Evolutionary conservation across 2,329 filamentous ascomycete species (phyloP).

Genomic region (Pseudocercospora musae): DNA sequence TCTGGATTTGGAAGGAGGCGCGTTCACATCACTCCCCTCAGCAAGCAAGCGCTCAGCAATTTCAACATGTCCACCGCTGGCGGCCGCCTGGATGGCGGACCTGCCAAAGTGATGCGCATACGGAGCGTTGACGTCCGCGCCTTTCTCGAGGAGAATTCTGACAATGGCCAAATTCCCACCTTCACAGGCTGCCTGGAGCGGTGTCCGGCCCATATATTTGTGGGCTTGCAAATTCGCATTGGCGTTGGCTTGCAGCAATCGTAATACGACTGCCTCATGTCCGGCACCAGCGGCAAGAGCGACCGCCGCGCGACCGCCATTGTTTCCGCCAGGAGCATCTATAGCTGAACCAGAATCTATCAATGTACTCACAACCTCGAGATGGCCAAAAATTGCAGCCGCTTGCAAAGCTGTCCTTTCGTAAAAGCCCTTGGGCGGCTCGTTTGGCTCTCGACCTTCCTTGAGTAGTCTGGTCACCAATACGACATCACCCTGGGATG

Average conservation of each 20-base stretch:
- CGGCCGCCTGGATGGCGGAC: conserved; percentile 20
- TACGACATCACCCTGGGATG: conserved; percentile 11
- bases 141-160: conserved; percentile 11
- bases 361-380: conserved; percentile 17
- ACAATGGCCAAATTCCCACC: conserved; percentile 17
- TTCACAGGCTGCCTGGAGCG: conserved; percentile 24
- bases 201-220: conserved; percentile 24
- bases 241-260: conserved; percentile 18
- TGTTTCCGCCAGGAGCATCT: conserved; percentile 23
- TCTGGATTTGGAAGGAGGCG: conserved; percentile 16
- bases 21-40: conserved; percentile 17
- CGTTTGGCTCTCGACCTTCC: conserved; percentile 16
- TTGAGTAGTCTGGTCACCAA: conserved; percentile 11
- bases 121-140: conserved; percentile 16
- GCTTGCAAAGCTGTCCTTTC: conserved; percentile 27
- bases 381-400: conserved; percentile 18
- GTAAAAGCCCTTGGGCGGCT: conserved; percentile 24
- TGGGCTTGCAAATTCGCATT: conserved; percentile 18
- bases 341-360: conserved; percentile 17
- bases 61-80: conserved; percentile 12
- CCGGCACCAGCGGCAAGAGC: conserved; percentile 21
- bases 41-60: conserved; percentile 18
- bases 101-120: conserved; percentile 17
- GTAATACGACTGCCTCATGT: conserved; percentile 15
- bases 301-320: conserved; percentile 20